Conservation (phyloP, 2,329 filamentous ascomycete species). For the Aspergillus glaucus region DNA sequence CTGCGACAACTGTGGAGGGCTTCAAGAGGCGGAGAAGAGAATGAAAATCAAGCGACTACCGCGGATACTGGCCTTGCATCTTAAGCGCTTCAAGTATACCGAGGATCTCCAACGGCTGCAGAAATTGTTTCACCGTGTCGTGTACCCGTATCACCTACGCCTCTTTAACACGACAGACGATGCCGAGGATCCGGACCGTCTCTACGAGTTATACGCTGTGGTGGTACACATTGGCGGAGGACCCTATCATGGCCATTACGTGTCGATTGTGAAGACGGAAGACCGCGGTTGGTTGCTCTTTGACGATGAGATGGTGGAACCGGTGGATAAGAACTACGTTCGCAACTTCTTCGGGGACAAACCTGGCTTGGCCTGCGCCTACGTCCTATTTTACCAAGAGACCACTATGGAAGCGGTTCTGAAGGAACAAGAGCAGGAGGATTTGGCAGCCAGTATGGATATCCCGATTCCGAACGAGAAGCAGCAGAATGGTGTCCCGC, state of each 20-base stretch:
- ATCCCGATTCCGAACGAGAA: conserved; percentile 40
- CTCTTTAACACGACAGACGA: conserved; percentile 98
- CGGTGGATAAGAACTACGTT: conserved; percentile 93
- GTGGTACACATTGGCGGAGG: conserved; percentile 96
- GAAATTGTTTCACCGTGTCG: conserved; percentile 93
- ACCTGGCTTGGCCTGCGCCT: conserved; percentile 84
- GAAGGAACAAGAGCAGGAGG: conserved; percentile 79
- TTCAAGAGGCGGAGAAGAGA: conserved; percentile 96
- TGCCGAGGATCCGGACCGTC: conserved; percentile 80
- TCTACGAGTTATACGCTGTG: conserved; percentile 96
- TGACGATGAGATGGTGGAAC: conserved; percentile 97
- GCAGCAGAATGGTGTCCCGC: conserved; percentile 27
- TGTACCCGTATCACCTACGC: conserved; percentile 93
- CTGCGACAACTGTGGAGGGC: conserved; percentile 90
- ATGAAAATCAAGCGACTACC: conserved; percentile 98
- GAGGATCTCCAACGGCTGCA: conserved; percentile 89
- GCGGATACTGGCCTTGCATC: conserved; percentile 81
- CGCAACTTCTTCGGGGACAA: conserved; percentile 96
- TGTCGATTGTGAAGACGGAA: conserved; percentile 95
- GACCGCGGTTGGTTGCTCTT: conserved; percentile 95
- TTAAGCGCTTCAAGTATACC: conserved; percentile 98
- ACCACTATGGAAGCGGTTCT: conserved; percentile 63
- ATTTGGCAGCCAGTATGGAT: conserved; percentile 41
- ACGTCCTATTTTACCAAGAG: conserved; percentile 97
- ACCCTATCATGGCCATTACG: conserved; percentile 95